Evolutionary conservation across 164 flowering plant species (phyloP).

Genomic region (Sedum album): DNA sequence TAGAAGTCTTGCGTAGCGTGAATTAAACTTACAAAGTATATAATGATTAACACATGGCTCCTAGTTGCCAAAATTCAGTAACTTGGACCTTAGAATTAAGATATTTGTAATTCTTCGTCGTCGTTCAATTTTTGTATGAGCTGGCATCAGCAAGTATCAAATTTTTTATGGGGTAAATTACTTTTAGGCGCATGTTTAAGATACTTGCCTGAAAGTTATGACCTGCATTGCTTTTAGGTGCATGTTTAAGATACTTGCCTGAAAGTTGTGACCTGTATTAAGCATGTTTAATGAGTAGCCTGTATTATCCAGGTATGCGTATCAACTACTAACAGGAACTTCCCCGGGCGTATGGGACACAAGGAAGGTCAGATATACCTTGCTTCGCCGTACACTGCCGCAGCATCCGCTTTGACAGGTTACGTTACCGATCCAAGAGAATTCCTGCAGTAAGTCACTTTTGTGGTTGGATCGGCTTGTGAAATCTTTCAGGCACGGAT

Average conservation of each 20-base stretch:
- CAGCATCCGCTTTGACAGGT: conserved; percentile 96
- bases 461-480: neutral
- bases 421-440: conserved; percentile 97
- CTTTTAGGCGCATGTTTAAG: neutral
- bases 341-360: conserved; percentile 98
- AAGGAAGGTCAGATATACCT: conserved; percentile 91
- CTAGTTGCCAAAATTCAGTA: too few species aligned
- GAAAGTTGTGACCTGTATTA: neutral
- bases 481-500: neutral
- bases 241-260: neutral
- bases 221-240: neutral
- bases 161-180: neutral
- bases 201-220: neutral
- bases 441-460: conserved; percentile 47
- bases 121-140: neutral
- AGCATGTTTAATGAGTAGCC: neutral
- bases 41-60: neutral
- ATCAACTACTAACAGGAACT: conserved; percentile 92
- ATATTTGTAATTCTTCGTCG: neutral
- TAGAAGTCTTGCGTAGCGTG: too few species aligned
- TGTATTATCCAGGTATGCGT: conserved; percentile 68
- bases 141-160: neutral
- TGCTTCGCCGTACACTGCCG: conserved; percentile 97
- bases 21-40: too few species aligned
- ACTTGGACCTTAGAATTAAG: neutral